Evolutionary conservation across 441 rosid species (phyloP), one percentile per base, ranked within the genome.

Genomic region (Cnidoscolus chayamansa): DNA sequence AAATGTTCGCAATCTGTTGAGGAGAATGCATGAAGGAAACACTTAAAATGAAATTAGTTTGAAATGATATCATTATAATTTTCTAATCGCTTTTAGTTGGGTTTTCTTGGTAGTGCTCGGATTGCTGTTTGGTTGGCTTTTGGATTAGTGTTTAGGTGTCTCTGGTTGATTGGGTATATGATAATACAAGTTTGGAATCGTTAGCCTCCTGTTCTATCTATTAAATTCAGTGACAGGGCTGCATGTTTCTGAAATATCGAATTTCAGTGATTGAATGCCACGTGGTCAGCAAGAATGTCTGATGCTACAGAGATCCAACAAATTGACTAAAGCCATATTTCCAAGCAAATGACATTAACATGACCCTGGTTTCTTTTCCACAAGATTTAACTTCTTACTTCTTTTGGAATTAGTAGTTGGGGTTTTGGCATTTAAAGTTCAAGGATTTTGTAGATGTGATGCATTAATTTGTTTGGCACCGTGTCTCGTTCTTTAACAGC

Each of bases 11-110:
- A 97, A 94, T 70, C 68, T 94, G 76, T 82, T 94, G 63, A 87
- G 86, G 77, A 86, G 94, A 77, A 85, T 92, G 78, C 88, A 94
- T 9, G 97, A 92, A 81, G 98, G 98, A 62, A 94, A 94, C 82
- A 86, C 76, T 73, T 25, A 25, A 25, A 25, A 25, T 25, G 25
- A 25, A 25, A 25, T 25, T 25, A 25, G 25, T 17, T 25, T 20
- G 13, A 19, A 3, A 10, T 20, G 61, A 7, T 43, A n/a, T 51
- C 19, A 7, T 65, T 59, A 31, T 17, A 17, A 9, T 51, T 51
- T 10, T 11, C 12, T 2, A 2, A 32, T 20, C 1, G 7, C 54
- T 20, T 57, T 57, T 57, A 57, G 35, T 10, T 57, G 15, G 10
- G 15, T 45, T 11, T 10, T 13, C 10, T 19, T 58, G 40, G 40